Evolutionary conservation across 2,329 filamentous ascomycete genomes (phyloP), one percentile per base, ranked within the genome.

Genomic region (Phaeomoniella chlamydospora): DNA sequence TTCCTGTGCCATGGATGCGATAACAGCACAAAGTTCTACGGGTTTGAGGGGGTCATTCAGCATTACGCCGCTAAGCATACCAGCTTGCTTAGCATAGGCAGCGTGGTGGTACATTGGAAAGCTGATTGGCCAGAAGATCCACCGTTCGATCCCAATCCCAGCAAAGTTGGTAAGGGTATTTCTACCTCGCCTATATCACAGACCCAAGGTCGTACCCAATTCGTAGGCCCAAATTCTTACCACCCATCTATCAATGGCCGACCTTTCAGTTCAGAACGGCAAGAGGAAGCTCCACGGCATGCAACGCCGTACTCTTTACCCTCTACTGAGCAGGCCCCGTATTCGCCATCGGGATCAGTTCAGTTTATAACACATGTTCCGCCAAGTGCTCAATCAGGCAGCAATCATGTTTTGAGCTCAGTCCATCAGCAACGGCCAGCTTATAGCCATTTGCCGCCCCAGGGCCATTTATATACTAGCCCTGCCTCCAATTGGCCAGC

Each of bases 51-150:
- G 5, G 73, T 88, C 17, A 71, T 88, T 32, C 83, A 90, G 51
- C 84, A 92, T 54, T 88, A 77, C 50, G 81, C 80, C 39, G 80
- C 81, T 29, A 90, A 88, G 53, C 84, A 90, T 51, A 86, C 81
- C 31, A 73, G 55, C 38, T 57, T 64, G 11, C 72, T 88, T 39
- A 85, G 79, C 52, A 55, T 70, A 38, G 82, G 80, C 34, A 84
- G 72, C 46, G 62, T 81, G 33, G 73, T 86, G 31, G 80, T 88
- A 12, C 67, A 80, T 48, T 92, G 83, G 84, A 74, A 77, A 52
- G 72, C 81, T 3, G 78, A 85, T 51, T 92, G 83, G 84, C 82
- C 83, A 30, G 71, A 76, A 44, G 62, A 72, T 18, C 70, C 79
- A n/a, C 81, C 80, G 0, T 88, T 88, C 54, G 67, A 73, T 43